Conservation (phyloP, 345 rosid genomes). For the Euphorbia peplus region DNA sequence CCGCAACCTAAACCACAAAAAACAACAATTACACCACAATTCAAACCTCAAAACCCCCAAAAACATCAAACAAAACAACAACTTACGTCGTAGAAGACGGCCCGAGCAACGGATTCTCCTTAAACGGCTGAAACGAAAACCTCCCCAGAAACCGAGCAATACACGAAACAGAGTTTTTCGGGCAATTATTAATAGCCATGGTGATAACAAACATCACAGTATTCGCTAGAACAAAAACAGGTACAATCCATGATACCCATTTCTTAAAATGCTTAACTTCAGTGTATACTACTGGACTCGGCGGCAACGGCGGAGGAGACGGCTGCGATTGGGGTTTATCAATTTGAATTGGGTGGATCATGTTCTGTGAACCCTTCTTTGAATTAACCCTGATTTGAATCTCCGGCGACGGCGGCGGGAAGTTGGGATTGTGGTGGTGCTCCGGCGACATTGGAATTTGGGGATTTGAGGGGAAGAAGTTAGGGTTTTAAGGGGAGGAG, state of each 20-base stretch:
- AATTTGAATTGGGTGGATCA: conserved; percentile 43
- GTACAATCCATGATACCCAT: conserved; percentile 79
- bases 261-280: conserved; percentile 59
- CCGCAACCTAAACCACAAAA: conserved; percentile 44
- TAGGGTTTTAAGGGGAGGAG: neutral
- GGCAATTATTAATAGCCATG: conserved; percentile 84
- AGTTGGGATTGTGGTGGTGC: neutral
- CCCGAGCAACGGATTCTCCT: conserved; percentile 94
- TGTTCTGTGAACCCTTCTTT: conserved; percentile 19
- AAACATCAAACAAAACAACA: neutral
- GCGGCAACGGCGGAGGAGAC: too few relatives aligned
- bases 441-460: conserved; percentile 9
- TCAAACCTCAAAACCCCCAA: neutral
- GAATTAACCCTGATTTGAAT: conserved; percentile 39
- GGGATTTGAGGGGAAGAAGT: neutral
- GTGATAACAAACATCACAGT: conserved; percentile 66
- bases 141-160: conserved; percentile 72
- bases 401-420: conserved; percentile 16
- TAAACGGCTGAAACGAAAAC: conserved; percentile 80
- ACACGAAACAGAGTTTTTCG: conserved; percentile 67
- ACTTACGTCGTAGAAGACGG: conserved; percentile 78
- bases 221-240: conserved; percentile 68
- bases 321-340: conserved; percentile 28
- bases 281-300: conserved; percentile 34
- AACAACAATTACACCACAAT: neutral